Base-by-base conservation (phyloP, 2,329 filamentous ascomycete genomes). In the Trichophyton verrucosum region DNA sequence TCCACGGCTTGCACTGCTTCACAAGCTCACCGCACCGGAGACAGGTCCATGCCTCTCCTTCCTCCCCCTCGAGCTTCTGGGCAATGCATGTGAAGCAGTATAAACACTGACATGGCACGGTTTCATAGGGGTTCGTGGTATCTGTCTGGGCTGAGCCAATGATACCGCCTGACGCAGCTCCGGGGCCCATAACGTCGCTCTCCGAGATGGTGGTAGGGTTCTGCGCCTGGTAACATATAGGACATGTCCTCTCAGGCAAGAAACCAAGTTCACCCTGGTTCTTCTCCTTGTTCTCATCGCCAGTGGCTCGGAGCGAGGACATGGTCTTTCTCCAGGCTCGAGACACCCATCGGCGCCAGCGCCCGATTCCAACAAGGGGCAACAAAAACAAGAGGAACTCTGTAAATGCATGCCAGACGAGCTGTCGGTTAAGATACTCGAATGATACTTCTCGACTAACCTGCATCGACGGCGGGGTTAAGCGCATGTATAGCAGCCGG, bases 361-460 rank as follows among this genome's bases (percentile, higher is more conserved):
- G 84, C 69, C 88, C 87, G 66, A 99, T 92, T 58, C 94, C 94
- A 47, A 99, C 88, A n/a, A 99, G 81, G 0, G 94, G 94, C n/a
- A 99, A 80, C 17, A 97, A 82, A 73, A 97, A 99, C 36, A 99
- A 82, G n/a, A 99, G 79, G 68, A 99, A 99, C 72, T 99, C 94
- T 27, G 94, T 99, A 69, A 99, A 96, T n/a, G 94, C 94, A 75
- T 99, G 94, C 94, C 94, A 99, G 42, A 99, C 94, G 9, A 99
- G 84, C 75, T 99, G 94, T 56, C 94, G 86, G 73, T 99, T 99
- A 57, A 97, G 83, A 69, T 96, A 97, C 75, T 99, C 94, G 71
- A 99, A 97, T 0, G 89, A 95, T 27, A 99, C 91, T 74, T 97
- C 91, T 36, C 92, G 83, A 71, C 85, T 89, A 65, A 95, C 87